Conservation (phyloP, 129 eudicot species). For the Saposhnikovia divaricata region DNA sequence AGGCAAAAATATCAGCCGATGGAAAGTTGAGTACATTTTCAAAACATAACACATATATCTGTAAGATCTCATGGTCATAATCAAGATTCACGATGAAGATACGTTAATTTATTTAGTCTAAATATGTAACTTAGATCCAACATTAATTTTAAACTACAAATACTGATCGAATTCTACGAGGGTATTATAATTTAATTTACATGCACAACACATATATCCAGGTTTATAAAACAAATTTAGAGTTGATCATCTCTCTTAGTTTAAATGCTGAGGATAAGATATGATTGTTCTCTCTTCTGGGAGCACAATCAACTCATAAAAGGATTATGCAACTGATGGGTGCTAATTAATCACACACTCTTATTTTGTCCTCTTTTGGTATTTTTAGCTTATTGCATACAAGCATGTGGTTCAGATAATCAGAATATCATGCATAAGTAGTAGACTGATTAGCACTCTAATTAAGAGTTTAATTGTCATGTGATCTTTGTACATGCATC, state of each 20-base stretch:
- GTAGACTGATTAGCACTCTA: not conserved
- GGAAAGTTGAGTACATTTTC: too few relatives aligned
- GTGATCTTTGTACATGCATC: not conserved
- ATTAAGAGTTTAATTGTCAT: not conserved
- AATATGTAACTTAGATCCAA: not conserved
- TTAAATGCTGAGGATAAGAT: not conserved
- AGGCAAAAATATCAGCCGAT: too few relatives aligned
- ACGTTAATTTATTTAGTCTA: too few relatives aligned
- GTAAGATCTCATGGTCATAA: too few relatives aligned
- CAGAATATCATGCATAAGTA: not conserved
- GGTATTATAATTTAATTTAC: too few relatives aligned
- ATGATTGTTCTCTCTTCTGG: constrained; percentile 1
- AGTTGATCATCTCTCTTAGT: not conserved
- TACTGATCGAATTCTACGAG: not conserved
- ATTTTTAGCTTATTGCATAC: not conserved
- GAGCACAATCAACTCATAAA: not conserved
- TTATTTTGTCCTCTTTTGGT: not conserved
- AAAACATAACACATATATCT: too few relatives aligned
- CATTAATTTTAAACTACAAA: not conserved
- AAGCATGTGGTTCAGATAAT: not conserved
- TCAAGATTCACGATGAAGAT: too few relatives aligned
- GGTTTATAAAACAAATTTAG: not conserved
- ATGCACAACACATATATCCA: not conserved
- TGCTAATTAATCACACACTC: not conserved
- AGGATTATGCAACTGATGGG: not conserved